These are phyloP conservation scores for Penicillium hordei DNA, from an alignment of 2,329 filamentous ascomycete genomes.

Conservation along the genomic window DNA sequence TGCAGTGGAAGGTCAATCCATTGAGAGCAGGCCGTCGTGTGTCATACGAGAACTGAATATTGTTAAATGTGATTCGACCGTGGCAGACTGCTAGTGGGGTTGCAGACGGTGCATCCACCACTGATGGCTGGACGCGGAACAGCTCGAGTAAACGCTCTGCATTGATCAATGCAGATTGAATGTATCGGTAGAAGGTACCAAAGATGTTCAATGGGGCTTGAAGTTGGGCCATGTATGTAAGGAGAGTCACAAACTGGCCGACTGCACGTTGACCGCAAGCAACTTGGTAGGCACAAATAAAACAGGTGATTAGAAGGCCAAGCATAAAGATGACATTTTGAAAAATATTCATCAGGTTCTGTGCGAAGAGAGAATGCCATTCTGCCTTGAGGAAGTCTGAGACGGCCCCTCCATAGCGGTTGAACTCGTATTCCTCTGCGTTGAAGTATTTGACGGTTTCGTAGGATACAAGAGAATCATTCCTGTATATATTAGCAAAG, in stretches of 20 bases:
- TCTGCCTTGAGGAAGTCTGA: conserved; percentile 62
- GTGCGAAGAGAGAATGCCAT: conserved; percentile 70
- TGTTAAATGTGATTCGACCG: conserved; percentile 56
- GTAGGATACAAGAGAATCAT: conserved; percentile 92
- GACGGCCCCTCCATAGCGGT: conserved; percentile 67
- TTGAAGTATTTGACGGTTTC: conserved; percentile 89
- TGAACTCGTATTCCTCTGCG: conserved; percentile 72
- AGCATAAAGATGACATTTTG: conserved; percentile 72
- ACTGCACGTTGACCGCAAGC: conserved; percentile 56
- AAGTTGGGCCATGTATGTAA: conserved; percentile 73
- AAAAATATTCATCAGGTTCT: conserved; percentile 70
- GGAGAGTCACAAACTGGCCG: conserved; percentile 68
- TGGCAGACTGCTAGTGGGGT: conserved; percentile 52
- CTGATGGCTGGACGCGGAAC: conserved; percentile 57
- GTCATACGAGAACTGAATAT: conserved; percentile 60
- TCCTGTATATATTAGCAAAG: conserved; percentile 45
- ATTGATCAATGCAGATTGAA: conserved; percentile 47
- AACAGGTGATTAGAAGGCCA: conserved; percentile 65
- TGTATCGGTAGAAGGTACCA: conserved; percentile 54
- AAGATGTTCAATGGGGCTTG: conserved; percentile 72
- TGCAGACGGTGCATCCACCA: conserved; percentile 53
- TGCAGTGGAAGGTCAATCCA: conserved; percentile 52
- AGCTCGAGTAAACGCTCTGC: conserved; percentile 55
- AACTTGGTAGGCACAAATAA: conserved; percentile 70
- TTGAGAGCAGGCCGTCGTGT: conserved; percentile 55